These are phyloP conservation scores for Colletotrichum cuscutae DNA, from an alignment of 2,329 filamentous ascomycete genomes.

Conservation along the genomic window DNA sequence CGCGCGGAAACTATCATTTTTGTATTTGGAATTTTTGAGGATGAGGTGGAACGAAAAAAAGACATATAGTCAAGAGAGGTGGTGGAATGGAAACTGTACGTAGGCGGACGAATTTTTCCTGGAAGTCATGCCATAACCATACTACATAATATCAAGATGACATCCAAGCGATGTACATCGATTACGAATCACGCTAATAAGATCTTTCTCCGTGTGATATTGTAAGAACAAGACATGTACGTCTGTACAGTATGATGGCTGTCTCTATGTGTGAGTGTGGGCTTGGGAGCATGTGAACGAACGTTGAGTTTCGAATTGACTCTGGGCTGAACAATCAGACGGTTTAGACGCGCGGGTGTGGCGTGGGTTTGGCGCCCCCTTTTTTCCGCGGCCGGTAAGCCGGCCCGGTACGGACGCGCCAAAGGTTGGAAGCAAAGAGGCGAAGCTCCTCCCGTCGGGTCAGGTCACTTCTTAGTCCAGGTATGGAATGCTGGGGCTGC, in stretches of 20 bases:
- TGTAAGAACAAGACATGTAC: not conserved
- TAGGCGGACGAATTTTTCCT: constrained; percentile 13
- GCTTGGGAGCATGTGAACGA: not conserved
- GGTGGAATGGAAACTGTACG: constrained; percentile 1
- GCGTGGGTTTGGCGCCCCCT: not conserved
- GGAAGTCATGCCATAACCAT: constrained; percentile 6
- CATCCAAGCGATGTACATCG: constrained; percentile 19
- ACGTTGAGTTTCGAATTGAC: not conserved
- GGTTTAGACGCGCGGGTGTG: constrained; percentile 13
- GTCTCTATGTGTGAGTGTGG: not conserved
- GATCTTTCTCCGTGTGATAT: not conserved
- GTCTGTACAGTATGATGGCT: not conserved
- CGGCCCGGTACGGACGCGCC: not conserved
- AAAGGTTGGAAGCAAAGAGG: not conserved
- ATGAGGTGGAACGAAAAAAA: constrained; percentile 21
- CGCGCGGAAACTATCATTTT: constrained; percentile 19
- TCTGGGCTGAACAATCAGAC: not conserved
- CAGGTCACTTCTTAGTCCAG: too few relatives aligned
- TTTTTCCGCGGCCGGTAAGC: not conserved
- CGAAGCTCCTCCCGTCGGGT: not conserved
- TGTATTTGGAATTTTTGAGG: not conserved
- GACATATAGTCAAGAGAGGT: constrained; percentile 7
- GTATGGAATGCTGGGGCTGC: not conserved
- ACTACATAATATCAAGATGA: constrained; percentile 28
- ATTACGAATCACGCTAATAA: not conserved